phyloP scores from a whole-genome alignment of 2,329 filamentous ascomycete genomes.

The Penicillium vulpinum region DNA sequence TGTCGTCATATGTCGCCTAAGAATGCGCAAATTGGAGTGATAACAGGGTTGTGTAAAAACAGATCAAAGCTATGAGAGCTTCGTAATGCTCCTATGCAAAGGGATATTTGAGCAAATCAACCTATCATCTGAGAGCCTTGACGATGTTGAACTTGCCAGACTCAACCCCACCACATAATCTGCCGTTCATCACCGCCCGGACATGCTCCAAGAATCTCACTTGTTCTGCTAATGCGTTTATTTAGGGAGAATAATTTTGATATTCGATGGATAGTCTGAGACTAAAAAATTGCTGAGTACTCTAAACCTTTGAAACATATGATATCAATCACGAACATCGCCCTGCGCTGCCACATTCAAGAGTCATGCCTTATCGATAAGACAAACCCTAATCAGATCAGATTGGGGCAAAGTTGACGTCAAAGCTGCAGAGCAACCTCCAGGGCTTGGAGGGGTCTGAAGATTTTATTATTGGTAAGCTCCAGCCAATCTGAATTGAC shows the following conservation, averaged over 20 bases:
- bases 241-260: background rate
- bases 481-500: background rate
- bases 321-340: no score
- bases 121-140: background rate
- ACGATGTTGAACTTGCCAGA: background rate
- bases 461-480: background rate
- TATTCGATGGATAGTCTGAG: no score
- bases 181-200: constrained; percentile 16
- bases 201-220: background rate
- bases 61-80: no score
- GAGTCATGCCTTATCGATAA: background rate
- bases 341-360: background rate
- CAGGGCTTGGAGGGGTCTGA: background rate
- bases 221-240: background rate
- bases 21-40: background rate
- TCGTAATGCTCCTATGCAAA: background rate
- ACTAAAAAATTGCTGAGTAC: background rate
- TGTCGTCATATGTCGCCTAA: background rate
- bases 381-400: constrained; percentile 1
- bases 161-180: constrained; percentile 16
- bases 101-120: background rate
- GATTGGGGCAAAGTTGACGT: constrained; percentile 1
- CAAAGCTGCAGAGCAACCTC: background rate
- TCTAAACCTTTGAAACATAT: background rate
- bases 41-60: background rate